Evolutionary conservation across 495 filamentous ascomycete species (phyloP), one percentile per base, ranked within the genome.

Genomic region (Elaphomyces granulatus): DNA sequence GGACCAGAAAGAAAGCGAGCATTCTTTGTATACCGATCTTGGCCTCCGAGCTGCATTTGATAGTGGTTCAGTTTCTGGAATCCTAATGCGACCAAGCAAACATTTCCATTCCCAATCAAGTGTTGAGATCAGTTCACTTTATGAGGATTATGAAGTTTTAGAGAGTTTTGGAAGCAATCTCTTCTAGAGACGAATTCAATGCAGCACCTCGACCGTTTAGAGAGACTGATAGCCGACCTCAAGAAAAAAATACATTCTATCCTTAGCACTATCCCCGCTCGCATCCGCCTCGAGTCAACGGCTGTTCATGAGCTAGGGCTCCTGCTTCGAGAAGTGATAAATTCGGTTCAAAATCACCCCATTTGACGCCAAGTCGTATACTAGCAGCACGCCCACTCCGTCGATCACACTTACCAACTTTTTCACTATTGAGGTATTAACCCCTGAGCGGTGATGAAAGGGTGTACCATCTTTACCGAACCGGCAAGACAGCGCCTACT

Each of bases 381-480:
- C n/a, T n/a, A 58, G 58, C 31, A 48, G 61, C 31, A 74, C 79
- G 0, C 73, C 70, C 30, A 77, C 74, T 0, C 79, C 80, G 23
- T 79, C 81, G 3, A 72, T 83, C 44, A 78, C 72, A n/a, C 61
- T 85, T 3, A 28, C 77, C 81, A 8, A 76, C 74, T 0, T 62
- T 62, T 35, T 46, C 49, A n/a, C 50, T 50, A 30, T 51, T 59
- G 34, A 58, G 58, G 39, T 53, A 60, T 10, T 59, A 57, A 1
- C 52, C 58, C 42, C 55, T 55, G 10, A 45, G 49, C 35, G 53
- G 52, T 33, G 51, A 59, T 3, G 59, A 67, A 41, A 85, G 84
- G 54, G 71, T 95, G 2, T 98, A 95, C 47, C 87, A 98, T 59
- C 73, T 98, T 16, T 81, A 83, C n/a, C 79, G 86, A 23, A 71